Evolutionary conservation across 306 rosid species (phyloP).

Genomic region (Glycine tomentella): DNA sequence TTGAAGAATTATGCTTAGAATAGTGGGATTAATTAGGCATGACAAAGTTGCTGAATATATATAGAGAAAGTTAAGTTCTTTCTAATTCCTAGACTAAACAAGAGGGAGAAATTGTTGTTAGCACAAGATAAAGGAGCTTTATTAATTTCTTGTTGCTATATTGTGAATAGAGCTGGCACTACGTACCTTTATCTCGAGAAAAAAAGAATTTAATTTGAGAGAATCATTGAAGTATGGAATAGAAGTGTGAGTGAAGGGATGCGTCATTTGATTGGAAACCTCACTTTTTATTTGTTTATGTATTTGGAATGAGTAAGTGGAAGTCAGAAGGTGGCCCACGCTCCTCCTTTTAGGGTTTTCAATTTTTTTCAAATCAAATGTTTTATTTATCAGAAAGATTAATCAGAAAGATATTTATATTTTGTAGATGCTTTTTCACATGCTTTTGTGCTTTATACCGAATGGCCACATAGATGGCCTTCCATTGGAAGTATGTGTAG

Average conservation of each 20-base stretch:
- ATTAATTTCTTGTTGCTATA: slow-evolving; percentile 51
- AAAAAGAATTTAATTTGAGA: slow-evolving; percentile 43
- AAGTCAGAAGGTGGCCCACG: slow-evolving; percentile 91
- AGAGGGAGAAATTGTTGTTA: slow-evolving; percentile 49
- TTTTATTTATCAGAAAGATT: slow-evolving; percentile 36
- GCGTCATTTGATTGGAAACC: slow-evolving; percentile 82
- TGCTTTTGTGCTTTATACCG: slow-evolving; percentile 79
- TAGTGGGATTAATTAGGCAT: slow-evolving; percentile 60
- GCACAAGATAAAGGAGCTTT: slow-evolving; percentile 58
- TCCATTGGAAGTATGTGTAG: slow-evolving; percentile 65
- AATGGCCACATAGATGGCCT: slow-evolving; percentile 80
- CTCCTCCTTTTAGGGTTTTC: slow-evolving; percentile 48
- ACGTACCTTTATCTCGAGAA: slow-evolving; percentile 56
- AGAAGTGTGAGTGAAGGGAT: slow-evolving; percentile 64
- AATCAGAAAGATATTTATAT: slow-evolving; percentile 43
- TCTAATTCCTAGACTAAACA: slow-evolving; percentile 44
- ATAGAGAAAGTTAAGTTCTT: slow-evolving; percentile 46
- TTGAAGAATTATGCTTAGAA: slow-evolving; percentile 66
- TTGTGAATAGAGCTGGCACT: slow-evolving; percentile 81
- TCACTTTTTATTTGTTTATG: slow-evolving; percentile 76
- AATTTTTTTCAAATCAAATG: slow-evolving; percentile 25
- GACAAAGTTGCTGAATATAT: slow-evolving; percentile 61
- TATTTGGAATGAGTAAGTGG: slow-evolving; percentile 95
- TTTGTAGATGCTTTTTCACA: slow-evolving; percentile 61
- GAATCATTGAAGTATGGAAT: slow-evolving; percentile 71